Percentiles rank a stretch among this genome's conserved stretches.
phyloP scores from a whole-genome alignment of 169 alveolate genomes.

The Cryptosporidium ryanae region DNA sequence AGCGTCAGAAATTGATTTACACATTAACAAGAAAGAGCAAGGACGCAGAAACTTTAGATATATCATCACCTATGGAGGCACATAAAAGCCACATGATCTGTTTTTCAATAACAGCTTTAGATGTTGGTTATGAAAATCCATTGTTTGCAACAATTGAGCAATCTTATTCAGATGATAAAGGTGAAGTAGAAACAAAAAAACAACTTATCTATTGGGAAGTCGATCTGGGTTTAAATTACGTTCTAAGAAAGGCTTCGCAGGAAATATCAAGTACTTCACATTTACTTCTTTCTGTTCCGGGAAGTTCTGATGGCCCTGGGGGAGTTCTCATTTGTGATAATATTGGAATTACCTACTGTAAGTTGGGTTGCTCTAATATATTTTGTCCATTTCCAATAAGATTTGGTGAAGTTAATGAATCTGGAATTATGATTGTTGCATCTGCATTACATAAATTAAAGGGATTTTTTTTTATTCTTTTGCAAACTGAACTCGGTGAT shows the following conservation, averaged over 20 bases:
- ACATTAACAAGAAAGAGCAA: constrained; percentile 94
- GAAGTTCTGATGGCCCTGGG: constrained; percentile 96
- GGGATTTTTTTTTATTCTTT: constrained; percentile 92
- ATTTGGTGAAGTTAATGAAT: constrained; percentile 88
- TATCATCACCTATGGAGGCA: constrained; percentile 79
- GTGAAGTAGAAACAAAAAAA: constrained; percentile 83
- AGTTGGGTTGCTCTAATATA: constrained; percentile 92
- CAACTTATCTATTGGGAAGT: constrained; percentile 95
- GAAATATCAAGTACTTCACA: constrained; percentile 87
- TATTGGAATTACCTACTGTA: constrained; percentile 92
- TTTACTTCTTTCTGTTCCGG: constrained; percentile 92
- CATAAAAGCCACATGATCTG: constrained; percentile 80
- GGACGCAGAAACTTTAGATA: constrained; percentile 91
- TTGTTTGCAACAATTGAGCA: constrained; percentile 97
- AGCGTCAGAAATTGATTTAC: constrained; percentile 97
- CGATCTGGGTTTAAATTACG: constrained; percentile 99
- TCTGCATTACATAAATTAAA: constrained; percentile 92
- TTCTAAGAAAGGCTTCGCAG: constrained; percentile 90
- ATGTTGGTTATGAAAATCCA: constrained; percentile 93
- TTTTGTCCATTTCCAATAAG: constrained; percentile 94
- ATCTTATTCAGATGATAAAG: constrained; percentile 88
- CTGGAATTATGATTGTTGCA: constrained; percentile 88
- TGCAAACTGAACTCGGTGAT: constrained; percentile 97
- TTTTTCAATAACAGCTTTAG: constrained; percentile 81
- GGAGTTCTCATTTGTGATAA: constrained; percentile 97